Conservation (phyloP, 2,329 filamentous ascomycete species). For the Apiospora aurea region DNA sequence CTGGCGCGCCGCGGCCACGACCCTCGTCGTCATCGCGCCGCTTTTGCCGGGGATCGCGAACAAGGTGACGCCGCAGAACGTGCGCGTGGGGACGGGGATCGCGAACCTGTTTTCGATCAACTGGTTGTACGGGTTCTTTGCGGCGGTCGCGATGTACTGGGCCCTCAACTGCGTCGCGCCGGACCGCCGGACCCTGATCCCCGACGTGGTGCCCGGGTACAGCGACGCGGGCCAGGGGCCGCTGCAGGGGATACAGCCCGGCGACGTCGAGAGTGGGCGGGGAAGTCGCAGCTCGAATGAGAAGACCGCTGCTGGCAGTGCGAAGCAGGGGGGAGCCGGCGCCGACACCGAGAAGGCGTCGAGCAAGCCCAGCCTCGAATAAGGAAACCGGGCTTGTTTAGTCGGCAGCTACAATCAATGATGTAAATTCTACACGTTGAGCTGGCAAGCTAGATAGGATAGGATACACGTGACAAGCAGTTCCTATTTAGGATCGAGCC, state of each 20-base stretch:
- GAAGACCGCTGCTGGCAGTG: neutral
- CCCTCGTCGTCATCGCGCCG: conserved; percentile 36
- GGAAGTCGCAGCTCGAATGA: neutral
- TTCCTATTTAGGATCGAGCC: no score
- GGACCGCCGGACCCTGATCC: conserved; percentile 34
- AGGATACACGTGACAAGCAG: no score
- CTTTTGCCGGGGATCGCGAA: conserved; percentile 42
- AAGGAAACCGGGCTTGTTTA: no score
- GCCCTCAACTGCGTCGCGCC: conserved; percentile 34
- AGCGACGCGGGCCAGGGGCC: neutral
- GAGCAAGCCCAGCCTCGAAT: no score
- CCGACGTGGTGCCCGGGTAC: conserved; percentile 31
- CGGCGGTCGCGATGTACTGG: conserved; percentile 34
- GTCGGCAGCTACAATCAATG: no score
- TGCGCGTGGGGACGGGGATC: conserved; percentile 34
- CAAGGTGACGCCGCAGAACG: conserved; percentile 36
- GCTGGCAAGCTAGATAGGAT: no score
- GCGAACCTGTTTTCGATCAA: conserved; percentile 40
- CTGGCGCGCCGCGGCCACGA: conserved; percentile 42
- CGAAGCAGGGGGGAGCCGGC: no score
- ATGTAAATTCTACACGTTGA: no score
- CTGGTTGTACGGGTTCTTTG: conserved; percentile 41
- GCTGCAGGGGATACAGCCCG: conserved; percentile 24
- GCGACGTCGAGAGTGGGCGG: conserved; percentile 24
- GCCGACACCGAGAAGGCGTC: no score